Evolutionary conservation across 1,284 basidiomycete genomes (phyloP).

Genomic region (Moesziomyces sp.): DNA sequence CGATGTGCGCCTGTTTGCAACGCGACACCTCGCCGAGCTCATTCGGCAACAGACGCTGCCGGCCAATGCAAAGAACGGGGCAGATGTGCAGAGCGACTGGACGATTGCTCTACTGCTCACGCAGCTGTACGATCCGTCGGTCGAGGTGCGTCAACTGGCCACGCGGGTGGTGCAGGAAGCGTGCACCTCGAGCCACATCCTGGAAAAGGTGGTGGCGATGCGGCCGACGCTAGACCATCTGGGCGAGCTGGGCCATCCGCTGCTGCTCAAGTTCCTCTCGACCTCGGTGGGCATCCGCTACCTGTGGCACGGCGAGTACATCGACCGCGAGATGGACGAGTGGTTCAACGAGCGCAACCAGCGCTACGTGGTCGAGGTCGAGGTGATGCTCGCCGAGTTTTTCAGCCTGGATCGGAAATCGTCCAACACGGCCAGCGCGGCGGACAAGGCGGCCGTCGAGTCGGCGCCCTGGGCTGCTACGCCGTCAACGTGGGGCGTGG

Average conservation of each 20-base stretch:
- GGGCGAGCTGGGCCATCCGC: slow-evolving; percentile 87
- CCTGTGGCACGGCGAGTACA: slow-evolving; percentile 88
- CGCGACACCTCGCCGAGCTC: slow-evolving; percentile 79
- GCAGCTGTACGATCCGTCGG: slow-evolving; percentile 90
- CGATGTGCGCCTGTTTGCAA: slow-evolving; percentile 79
- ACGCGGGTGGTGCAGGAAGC: slow-evolving; percentile 88
- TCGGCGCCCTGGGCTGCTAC: slow-evolving; percentile 8
- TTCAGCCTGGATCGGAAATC: slow-evolving; percentile 72
- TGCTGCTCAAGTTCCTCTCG: slow-evolving; percentile 89
- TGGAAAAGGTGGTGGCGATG: slow-evolving; percentile 92
- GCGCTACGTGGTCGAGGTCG: slow-evolving; percentile 85
- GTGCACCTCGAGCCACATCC: slow-evolving; percentile 82
- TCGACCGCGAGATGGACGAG: slow-evolving; percentile 91
- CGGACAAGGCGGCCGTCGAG: slow-evolving; percentile 5
- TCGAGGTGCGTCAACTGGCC: slow-evolving; percentile 88
- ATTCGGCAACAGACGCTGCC: slow-evolving; percentile 45
- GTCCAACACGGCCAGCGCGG: background rate
- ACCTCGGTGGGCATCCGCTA: slow-evolving; percentile 92
- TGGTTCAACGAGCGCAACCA: slow-evolving; percentile 89
- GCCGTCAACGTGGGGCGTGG: background rate
- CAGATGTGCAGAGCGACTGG: slow-evolving; percentile 54
- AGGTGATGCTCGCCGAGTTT: slow-evolving; percentile 82
- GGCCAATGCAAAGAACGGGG: slow-evolving; percentile 21
- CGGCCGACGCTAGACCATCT: slow-evolving; percentile 94
- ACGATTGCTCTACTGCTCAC: slow-evolving; percentile 78